Evolutionary conservation across 192 early-diverging fungal genomes (phyloP), one percentile per base, ranked within the genome.

Genomic region (Entomortierella parvispora): DNA sequence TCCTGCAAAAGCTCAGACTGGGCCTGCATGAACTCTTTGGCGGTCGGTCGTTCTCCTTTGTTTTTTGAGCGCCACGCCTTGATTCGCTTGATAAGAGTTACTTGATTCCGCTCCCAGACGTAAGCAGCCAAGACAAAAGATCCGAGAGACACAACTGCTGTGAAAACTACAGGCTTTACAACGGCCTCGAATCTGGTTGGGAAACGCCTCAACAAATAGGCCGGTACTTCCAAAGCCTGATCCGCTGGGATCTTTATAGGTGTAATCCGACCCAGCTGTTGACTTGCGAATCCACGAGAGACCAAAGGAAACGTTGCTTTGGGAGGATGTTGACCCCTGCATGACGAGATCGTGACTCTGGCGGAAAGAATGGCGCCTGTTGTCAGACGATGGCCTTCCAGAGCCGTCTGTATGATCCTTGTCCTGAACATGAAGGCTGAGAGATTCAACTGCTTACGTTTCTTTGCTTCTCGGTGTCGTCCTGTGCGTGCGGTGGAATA

Each of bases 161-260:
- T 71, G 55, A 89, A 89, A 26, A 86, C 11, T 18, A 88, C 61
- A 6, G 88, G 81, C 33, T 75, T 75, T 8, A 52, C 34, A 44
- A 75, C 64, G 25, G 75, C 65, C 18, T 81, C 71, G 34, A 63
- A 71, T 18, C 32, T 55, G 6, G 62, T 70, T 37, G 76, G 76
- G 0, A 43, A 50, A 5, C 71, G 63, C 8, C 51, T 20, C 4
- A 54, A 12, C 20, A 75, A 42, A 40, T 55, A 75, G 17, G 47
- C 56, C 1, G 71, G 62, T 10, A 58, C 44, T 9, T 26, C 10
- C 11, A 26, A 18, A 32, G 26, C 33, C n/a, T 31, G 28, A 32
- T 18, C 14, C n/a, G 54, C 54, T 4, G 17, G 10, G 31, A 31
- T n/a, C 18, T 56, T 31, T 17, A 56, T 5, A 4, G 31, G 31